phyloP scores from a whole-genome alignment of 768 basidiomycete species.

The Russula brevipes region DNA sequence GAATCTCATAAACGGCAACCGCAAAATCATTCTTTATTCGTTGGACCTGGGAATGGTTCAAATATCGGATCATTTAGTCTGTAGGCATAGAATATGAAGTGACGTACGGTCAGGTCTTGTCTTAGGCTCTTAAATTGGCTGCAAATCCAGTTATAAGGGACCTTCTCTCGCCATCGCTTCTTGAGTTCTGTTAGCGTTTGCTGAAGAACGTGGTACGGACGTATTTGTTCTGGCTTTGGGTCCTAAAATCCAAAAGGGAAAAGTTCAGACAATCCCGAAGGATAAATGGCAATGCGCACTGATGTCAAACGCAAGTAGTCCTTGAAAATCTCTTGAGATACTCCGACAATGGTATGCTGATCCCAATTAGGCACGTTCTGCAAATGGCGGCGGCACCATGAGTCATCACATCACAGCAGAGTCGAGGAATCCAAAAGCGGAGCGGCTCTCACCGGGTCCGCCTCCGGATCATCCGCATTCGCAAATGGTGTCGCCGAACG shows the following conservation, averaged over 20 bases:
- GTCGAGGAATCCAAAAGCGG: neutral
- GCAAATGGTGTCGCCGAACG: slow-evolving; percentile 46
- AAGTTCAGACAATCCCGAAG: neutral
- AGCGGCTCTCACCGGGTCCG: slow-evolving; percentile 52
- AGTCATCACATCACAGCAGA: neutral
- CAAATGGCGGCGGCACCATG: neutral
- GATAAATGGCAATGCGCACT: slow-evolving; percentile 40
- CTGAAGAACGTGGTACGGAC: slow-evolving; percentile 79
- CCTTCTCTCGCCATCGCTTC: slow-evolving; percentile 76
- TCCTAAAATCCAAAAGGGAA: slow-evolving; percentile 51
- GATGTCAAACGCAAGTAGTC: slow-evolving; percentile 92
- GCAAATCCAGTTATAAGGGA: slow-evolving; percentile 84
- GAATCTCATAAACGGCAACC: slow-evolving; percentile 95
- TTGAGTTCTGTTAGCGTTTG: slow-evolving; percentile 85
- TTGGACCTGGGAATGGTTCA: slow-evolving; percentile 64
- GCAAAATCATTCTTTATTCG: slow-evolving; percentile 99
- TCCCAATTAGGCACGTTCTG: slow-evolving; percentile 99
- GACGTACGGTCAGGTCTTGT: slow-evolving; percentile 92
- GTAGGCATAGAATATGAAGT: slow-evolving; percentile 10
- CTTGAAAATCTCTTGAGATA: slow-evolving; percentile 85
- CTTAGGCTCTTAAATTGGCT: slow-evolving; percentile 97
- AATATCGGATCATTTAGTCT: slow-evolving; percentile 2
- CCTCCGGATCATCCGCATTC: slow-evolving; percentile 63
- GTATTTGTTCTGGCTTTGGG: slow-evolving; percentile 90
- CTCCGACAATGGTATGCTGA: slow-evolving; percentile 90